These are phyloP conservation scores for Amphibolis antarctica DNA, from an alignment of 106 monocot species.

Conservation along the genomic window DNA sequence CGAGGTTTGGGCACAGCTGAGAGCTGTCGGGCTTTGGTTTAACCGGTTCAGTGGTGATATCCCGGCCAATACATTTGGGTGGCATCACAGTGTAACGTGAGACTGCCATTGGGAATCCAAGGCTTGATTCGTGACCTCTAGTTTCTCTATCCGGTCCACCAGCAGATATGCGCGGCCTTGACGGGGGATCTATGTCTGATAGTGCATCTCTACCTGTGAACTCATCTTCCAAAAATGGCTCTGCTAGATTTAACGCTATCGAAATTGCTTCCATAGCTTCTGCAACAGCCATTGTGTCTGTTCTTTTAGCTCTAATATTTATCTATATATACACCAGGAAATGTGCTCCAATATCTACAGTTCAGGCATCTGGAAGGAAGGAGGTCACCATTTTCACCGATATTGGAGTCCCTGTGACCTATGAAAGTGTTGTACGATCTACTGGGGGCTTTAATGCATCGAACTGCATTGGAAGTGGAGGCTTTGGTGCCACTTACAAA, in stretches of 20 bases:
- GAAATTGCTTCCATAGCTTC: conserved; percentile 88
- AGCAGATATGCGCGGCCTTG: conserved; percentile 16
- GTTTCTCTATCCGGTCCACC: conserved; percentile 29
- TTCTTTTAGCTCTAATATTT: conserved; percentile 52
- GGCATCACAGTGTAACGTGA: conserved; percentile 28
- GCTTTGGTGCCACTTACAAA: conserved; percentile 65
- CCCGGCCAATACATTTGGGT: conserved; percentile 42
- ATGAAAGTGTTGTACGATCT: conserved; percentile 33
- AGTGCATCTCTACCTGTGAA: conserved; percentile 14
- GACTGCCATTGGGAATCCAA: conserved; percentile 45
- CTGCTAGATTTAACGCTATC: conserved; percentile 26
- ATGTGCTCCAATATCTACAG: conserved; percentile 37
- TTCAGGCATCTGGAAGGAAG: conserved; percentile 30
- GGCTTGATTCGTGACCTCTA: conserved; percentile 27
- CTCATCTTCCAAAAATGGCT: background rate
- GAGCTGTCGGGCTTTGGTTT: conserved; percentile 37
- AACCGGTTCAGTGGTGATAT: conserved; percentile 53
- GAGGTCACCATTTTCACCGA: conserved; percentile 68
- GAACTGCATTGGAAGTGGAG: conserved; percentile 62
- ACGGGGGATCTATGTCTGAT: conserved; percentile 19
- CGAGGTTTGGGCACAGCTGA: conserved; percentile 23
- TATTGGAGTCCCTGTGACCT: conserved; percentile 59
- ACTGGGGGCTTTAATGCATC: conserved; percentile 29
- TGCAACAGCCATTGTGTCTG: conserved; percentile 67
- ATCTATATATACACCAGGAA: conserved; percentile 68